Conservation (phyloP, 495 filamentous ascomycete genomes). For the Cladorrhinum samala region DNA sequence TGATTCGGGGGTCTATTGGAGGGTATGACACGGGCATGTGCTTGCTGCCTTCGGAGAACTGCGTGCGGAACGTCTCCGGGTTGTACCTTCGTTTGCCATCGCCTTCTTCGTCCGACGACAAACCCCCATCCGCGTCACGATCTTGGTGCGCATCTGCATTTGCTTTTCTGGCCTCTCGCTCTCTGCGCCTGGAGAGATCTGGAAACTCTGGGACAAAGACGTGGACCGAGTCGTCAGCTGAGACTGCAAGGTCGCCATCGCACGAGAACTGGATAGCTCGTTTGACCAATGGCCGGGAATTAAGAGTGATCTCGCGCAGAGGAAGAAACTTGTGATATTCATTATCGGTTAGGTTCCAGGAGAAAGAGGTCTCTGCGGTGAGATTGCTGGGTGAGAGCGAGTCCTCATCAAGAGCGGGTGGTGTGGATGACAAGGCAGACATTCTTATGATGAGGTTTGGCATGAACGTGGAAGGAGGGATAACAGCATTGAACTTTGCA, state of each 20-base stretch:
- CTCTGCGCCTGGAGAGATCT: conserved; percentile 16
- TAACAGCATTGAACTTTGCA: too few relatives aligned
- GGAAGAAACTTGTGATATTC: conserved; percentile 26
- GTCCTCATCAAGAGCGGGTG: background rate
- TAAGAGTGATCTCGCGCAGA: conserved; percentile 38
- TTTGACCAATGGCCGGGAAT: conserved; percentile 35
- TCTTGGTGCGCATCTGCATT: background rate
- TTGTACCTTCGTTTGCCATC: conserved; percentile 9
- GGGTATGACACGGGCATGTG: conserved; percentile 32
- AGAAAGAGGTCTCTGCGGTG: background rate
- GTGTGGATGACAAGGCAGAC: background rate
- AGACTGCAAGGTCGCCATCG: conserved; percentile 43
- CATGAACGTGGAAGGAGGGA: background rate
- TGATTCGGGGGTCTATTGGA: conserved; percentile 31
- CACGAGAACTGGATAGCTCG: conserved; percentile 44
- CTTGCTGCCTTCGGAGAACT: conserved; percentile 29
- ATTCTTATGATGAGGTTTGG: too few relatives aligned
- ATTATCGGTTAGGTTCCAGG: conserved; percentile 2
- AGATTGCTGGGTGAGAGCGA: background rate
- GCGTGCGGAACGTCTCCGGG: conserved; percentile 16
- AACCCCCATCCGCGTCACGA: conserved; percentile 7
- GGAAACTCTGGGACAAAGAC: conserved; percentile 41
- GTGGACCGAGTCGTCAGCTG: conserved; percentile 43
- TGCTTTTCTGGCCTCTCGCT: conserved; percentile 2
- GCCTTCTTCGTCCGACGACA: conserved; percentile 18